phyloP scores from a whole-genome alignment of 2,329 filamentous ascomycete genomes.

The Botrytis fabae region DNA sequence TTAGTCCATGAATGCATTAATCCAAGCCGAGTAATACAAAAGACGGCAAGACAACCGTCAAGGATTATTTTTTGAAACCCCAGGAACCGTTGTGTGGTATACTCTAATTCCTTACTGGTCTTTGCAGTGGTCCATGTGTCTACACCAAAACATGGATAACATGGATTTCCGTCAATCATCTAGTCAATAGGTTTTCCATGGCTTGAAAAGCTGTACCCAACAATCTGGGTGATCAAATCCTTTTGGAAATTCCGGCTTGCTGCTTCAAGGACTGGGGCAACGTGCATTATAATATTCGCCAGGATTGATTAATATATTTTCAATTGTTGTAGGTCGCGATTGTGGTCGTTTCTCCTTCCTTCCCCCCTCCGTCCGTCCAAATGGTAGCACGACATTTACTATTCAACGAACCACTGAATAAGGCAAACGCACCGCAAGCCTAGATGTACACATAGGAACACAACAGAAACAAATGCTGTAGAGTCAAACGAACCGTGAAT shows the following conservation, averaged over 20 bases:
- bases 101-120: background rate
- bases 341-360: background rate
- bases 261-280: background rate
- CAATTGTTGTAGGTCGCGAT: background rate
- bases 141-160: background rate
- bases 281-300: background rate
- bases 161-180: conserved; percentile 15
- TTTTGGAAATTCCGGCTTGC: background rate
- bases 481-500: conserved; percentile 1
- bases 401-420: conserved; percentile 19
- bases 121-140: background rate
- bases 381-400: conserved; percentile 6
- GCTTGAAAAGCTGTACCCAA: conserved; percentile 11
- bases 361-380: background rate
- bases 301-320: background rate
- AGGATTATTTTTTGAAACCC: conserved; percentile 7
- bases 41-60: conserved; percentile 5
- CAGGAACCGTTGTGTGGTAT: conserved; percentile 18
- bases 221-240: conserved; percentile 11
- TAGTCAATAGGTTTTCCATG: background rate
- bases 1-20: background rate
- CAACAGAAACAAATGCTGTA: conserved; percentile 15
- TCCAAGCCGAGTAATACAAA: background rate
- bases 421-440: conserved; percentile 17
- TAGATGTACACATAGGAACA: conserved; percentile 5